Base-by-base conservation (phyloP, 192 early-diverging fungal genomes). In the Irineochytrium annulatum region DNA sequence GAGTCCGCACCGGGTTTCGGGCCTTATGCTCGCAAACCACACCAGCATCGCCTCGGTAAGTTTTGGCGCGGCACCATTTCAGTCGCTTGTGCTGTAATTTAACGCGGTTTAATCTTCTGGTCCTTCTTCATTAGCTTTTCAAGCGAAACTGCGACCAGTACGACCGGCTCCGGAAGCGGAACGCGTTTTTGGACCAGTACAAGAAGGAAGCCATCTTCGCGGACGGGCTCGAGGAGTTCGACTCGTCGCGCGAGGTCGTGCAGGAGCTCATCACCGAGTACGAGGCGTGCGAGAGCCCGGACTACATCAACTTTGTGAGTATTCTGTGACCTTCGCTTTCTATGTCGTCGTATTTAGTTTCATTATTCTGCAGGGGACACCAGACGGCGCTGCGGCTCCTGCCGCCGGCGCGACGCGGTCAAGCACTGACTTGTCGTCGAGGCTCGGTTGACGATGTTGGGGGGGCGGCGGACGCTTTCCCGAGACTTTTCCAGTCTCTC, bases 11-110 rank as follows among this genome's bases (percentile, higher is more conserved):
- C 84, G 92, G 1, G 97, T 99, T 29, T 93, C 89, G 41, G 97
- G 97, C 2, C 77, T 99, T 44, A 99, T 99, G 97, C 75, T 99
- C 53, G 97, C 97, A 13, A 99, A 99, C 72, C 91, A 99, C 60
- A 99, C 97, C 1, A 89, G 91, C 65, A 94, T 95, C 60, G 80
- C 84, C 1, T 84, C 84, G 26, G 89, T 87, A 71, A 75, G 75
- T 61, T 19, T 33, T 19, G 32, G n/a, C n/a, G n/a, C n/a, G 19
- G 22, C 62, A 62, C 34, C 26, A 29, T 17, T 46, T 6, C 57
- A 60, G 19, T 27, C 20, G 29, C 55, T 20, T 49, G 5, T 26
- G 20, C 46, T 14, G 28, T n/a, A 49, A n/a, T 41, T 68, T 31
- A 41, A 61, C 32, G 62, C 63, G n/a, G 60, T 63, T 52, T 52